These are phyloP conservation scores for Thalassiosira mediterranea DNA, from an alignment of 352 stramenopile genomes.

Conservation along the genomic window DNA sequence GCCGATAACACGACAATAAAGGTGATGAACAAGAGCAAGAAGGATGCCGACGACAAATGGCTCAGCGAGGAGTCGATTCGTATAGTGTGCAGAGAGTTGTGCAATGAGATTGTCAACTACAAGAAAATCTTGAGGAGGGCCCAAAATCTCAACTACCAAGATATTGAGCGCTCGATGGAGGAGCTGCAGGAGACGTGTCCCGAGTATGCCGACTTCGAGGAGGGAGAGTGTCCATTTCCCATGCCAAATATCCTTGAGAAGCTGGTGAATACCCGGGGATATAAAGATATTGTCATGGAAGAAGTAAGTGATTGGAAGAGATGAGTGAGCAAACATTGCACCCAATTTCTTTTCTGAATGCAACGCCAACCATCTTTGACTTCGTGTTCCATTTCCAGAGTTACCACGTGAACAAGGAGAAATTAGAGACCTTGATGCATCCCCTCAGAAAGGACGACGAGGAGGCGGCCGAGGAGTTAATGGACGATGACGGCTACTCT, in stretches of 20 bases:
- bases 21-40: conserved; percentile 39
- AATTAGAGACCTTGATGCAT: conserved; percentile 18
- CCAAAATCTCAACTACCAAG: conserved; percentile 38
- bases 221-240: conserved; percentile 26
- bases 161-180: conserved; percentile 38
- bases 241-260: conserved; percentile 46
- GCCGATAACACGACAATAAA: conserved; percentile 14
- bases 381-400: not conserved
- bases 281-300: conserved; percentile 22
- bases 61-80: conserved; percentile 20
- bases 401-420: conserved; percentile 14
- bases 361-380: not conserved
- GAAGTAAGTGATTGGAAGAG: conserved; percentile 8
- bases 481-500: conserved; percentile 26
- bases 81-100: conserved; percentile 40
- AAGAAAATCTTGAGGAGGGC: conserved; percentile 43
- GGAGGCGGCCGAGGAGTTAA: conserved; percentile 2
- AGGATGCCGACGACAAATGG: conserved; percentile 24
- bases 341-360: not conserved
- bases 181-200: conserved; percentile 42
- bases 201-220: conserved; percentile 35
- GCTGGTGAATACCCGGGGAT: conserved; percentile 31
- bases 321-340: not conserved
- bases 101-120: conserved; percentile 55
- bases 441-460: not conserved